A percentile compares a stretch with the other conserved stretches of the same genome.
Evolutionary conservation across 2,329 filamentous ascomycete genomes (phyloP).

Genomic region (Ophiostoma quercus): DNA sequence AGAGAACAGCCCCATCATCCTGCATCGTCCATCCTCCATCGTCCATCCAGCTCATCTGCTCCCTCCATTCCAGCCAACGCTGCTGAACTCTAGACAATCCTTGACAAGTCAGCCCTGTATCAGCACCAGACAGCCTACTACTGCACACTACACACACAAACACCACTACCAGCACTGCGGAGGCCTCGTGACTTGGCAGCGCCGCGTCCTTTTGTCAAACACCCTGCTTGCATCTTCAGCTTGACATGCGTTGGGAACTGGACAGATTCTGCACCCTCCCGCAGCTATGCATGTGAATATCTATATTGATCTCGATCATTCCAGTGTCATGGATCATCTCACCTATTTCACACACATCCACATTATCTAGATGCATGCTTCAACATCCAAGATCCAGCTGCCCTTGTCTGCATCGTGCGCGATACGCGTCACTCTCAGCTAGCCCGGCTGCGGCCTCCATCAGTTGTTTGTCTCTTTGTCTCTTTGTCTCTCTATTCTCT

Average conservation of each 20-base stretch:
- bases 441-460: neutral
- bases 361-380: neutral
- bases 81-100: neutral
- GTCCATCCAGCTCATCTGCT: neutral
- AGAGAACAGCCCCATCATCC: no score
- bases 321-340: neutral
- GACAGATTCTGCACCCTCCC: neutral
- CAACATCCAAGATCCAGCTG: neutral
- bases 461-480: neutral
- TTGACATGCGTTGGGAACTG: neutral
- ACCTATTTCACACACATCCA: no score
- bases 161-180: neutral
- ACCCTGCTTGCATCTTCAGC: neutral
- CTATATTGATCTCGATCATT: neutral
- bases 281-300: neutral
- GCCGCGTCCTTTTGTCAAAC: neutral
- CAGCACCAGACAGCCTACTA: neutral
- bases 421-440: neutral
- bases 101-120: neutral
- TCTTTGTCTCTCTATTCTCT: no score
- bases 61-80: neutral
- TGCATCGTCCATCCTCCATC: no score
- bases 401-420: neutral
- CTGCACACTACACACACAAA: no score
- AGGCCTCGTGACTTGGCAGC: conserved; percentile 2